These are phyloP conservation scores for Takakia lepidozioides DNA, from an alignment of 225 moss, liverwort and hornwort species.

Conservation along the genomic window DNA sequence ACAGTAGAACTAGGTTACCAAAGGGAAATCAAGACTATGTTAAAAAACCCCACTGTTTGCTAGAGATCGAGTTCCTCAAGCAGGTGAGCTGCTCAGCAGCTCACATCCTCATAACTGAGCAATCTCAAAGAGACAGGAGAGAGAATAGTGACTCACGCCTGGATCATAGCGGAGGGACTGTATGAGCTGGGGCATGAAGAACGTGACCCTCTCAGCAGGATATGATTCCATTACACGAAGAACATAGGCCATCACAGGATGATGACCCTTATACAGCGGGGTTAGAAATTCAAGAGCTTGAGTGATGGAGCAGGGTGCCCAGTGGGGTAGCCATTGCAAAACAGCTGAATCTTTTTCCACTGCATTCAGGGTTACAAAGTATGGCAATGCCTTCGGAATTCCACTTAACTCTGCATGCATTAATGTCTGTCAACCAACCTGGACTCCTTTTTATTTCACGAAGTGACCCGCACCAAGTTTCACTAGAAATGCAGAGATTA, in stretches of 20 bases:
- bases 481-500: no score
- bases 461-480: no score
- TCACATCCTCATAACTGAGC: no score
- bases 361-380: slow-evolving; percentile 73
- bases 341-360: slow-evolving; percentile 63
- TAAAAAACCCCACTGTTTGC: no score
- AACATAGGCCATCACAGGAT: slow-evolving; percentile 82
- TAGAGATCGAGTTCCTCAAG: no score
- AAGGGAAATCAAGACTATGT: no score
- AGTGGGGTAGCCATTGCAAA: slow-evolving; percentile 57
- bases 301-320: slow-evolving; percentile 80
- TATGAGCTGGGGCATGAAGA: slow-evolving; percentile 93
- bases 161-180: slow-evolving; percentile 77
- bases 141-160: no score
- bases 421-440: no score
- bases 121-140: no score
- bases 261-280: slow-evolving; percentile 74
- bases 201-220: slow-evolving; percentile 78
- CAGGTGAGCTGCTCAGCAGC: no score
- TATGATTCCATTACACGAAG: slow-evolving; percentile 84
- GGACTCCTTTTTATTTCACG: no score
- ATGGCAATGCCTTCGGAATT: slow-evolving; percentile 66
- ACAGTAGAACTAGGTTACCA: no score
- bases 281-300: slow-evolving; percentile 70
- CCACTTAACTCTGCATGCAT: slow-evolving; percentile 33